Base-by-base conservation (phyloP, 140 eudicot genomes). In the Flaveria floridana region DNA sequence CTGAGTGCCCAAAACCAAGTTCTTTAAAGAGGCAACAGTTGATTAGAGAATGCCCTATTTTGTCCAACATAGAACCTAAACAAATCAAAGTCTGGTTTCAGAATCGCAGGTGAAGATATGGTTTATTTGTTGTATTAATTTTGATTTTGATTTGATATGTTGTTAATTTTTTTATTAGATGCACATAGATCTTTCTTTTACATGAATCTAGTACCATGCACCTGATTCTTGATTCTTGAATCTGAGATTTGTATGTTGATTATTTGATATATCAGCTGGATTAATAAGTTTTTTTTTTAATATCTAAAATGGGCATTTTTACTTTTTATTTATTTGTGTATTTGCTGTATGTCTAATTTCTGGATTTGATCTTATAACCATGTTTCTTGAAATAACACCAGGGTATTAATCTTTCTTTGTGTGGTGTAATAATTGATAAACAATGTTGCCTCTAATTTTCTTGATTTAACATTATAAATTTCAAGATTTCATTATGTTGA, bases 11-110 rank as follows among this genome's bases (percentile, higher is more conserved):
- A 1, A 91, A 91, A 65, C 97, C 97, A 15, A 88, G 85, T 68
- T 91, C 97, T 55, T 72, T 91, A 65, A 86, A 90, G 44, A 85
- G 97, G 70, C 97, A 91, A 59, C 97, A 91, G 53, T 84, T 91
- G 81, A 83, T 91, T 62, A 53, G 96, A 71, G 97, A 88, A 28
- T 91, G 97, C 75, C 93, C 97, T 47, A 88, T 91, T 75, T 80
- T 91, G 26, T 82, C 93, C 67, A 91, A 91, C 83, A 91, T 91
- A 55, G 97, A 88, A 52, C 97, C 97, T 47, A 91, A 91, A 77
- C 97, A 91, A 82, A 91, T 88, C 86, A 91, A 88, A 88, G 97
- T 91, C 67, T 91, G 97, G 96, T 91, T 88, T 84, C 96, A 91
- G 68, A 88, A 91, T 79, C 88, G 96, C 64, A 88, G 96, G 96